A percentile compares a stretch with the other conserved stretches of the same genome.
Evolutionary conservation across 2,329 filamentous ascomycete genomes (phyloP).

Genomic region (Cladosporium sp.): DNA sequence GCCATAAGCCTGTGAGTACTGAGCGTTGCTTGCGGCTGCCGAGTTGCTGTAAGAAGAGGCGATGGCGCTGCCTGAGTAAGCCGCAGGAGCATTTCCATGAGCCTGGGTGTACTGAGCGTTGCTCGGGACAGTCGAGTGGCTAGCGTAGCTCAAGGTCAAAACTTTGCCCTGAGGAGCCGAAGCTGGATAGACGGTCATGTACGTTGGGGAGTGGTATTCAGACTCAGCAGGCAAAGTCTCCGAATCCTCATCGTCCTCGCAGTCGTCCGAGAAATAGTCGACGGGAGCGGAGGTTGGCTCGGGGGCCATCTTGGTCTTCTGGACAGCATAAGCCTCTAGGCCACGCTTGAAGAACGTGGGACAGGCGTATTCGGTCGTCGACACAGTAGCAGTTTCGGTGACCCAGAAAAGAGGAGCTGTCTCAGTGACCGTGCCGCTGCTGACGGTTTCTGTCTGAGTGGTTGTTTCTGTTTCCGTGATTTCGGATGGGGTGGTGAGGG

Average conservation of each 20-base stretch:
- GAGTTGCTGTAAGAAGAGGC: background rate
- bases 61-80: background rate
- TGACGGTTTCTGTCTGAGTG: background rate
- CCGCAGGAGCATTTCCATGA: background rate
- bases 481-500: background rate
- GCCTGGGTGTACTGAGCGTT: background rate
- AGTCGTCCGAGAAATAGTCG: background rate
- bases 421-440: background rate
- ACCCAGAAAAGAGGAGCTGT: background rate
- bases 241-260: background rate
- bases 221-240: background rate
- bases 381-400: background rate
- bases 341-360: background rate
- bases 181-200: slow-evolving; percentile 2
- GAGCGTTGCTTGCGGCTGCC: background rate
- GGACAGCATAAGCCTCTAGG: background rate
- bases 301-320: background rate
- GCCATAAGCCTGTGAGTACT: background rate
- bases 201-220: background rate
- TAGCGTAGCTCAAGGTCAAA: background rate
- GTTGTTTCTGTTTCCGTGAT: background rate
- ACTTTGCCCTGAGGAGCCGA: slow-evolving; percentile 2
- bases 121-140: background rate
- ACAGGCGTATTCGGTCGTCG: background rate
- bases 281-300: background rate